Percentiles rank a stretch among this genome's conserved stretches.
phyloP scores from a whole-genome alignment of 192 early-diverging fungal species.

The Linnemannia exigua region DNA sequence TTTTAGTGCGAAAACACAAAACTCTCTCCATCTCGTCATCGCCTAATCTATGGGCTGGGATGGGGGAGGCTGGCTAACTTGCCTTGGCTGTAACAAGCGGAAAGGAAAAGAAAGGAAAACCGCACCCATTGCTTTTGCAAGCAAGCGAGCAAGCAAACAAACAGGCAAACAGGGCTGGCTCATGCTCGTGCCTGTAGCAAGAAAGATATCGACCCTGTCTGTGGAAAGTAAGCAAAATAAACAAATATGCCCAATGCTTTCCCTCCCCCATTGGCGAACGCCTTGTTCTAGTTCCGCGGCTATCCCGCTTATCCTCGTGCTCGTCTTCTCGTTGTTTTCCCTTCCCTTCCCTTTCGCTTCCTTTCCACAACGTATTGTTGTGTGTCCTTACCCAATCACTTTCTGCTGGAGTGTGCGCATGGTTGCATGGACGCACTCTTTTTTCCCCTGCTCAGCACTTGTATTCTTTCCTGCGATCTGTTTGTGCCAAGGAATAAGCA shows the following conservation, averaged over 20 bases:
- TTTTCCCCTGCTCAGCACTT: not conserved
- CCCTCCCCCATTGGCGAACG: not conserved
- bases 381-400: not conserved
- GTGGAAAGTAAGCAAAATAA: not conserved
- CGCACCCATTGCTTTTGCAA: too few relatives aligned
- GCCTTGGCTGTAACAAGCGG: not conserved
- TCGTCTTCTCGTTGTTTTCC: not conserved
- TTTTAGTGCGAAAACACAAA: not conserved
- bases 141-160: too few relatives aligned
- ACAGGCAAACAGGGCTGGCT: too few relatives aligned
- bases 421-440: not conserved
- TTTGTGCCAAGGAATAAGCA: not conserved
- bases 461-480: not conserved
- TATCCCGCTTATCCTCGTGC: not conserved
- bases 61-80: not conserved
- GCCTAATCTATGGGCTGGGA: not conserved
- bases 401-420: not conserved
- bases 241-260: not conserved
- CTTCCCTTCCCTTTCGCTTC: not conserved
- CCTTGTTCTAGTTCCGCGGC: not conserved
- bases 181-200: constrained; percentile 1
- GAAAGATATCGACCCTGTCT: not conserved
- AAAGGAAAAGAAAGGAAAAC: not conserved
- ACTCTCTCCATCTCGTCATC: constrained; percentile 6
- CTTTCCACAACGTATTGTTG: not conserved